Conservation (phyloP, 2,329 filamentous ascomycete species). For the Metarhizium brunneum region DNA sequence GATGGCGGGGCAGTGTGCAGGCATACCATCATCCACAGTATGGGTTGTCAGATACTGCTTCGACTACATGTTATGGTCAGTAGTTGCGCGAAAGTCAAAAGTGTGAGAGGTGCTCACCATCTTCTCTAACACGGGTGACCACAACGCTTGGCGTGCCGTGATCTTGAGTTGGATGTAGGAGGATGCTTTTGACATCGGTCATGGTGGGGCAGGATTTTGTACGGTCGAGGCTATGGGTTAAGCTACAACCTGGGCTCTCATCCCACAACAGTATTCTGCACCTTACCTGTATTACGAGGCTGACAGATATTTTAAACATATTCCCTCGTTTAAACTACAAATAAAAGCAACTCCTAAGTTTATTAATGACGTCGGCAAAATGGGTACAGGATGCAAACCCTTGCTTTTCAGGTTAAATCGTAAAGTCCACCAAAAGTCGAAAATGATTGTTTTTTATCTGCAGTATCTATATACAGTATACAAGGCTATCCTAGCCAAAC, state of each 20-base stretch:
- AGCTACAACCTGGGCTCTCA: not conserved
- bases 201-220: slow-evolving; percentile 7
- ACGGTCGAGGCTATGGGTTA: not conserved
- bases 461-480: slow-evolving; percentile 15
- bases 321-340: not conserved
- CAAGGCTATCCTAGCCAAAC: slow-evolving; percentile 23
- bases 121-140: not conserved
- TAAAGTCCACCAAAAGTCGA: not conserved
- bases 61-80: slow-evolving; percentile 47
- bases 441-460: slow-evolving; percentile 1
- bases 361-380: not conserved
- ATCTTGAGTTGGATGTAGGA: slow-evolving; percentile 4
- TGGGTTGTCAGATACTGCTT: slow-evolving; percentile 97
- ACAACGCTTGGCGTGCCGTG: not conserved
- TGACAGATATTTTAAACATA: not conserved
- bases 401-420: not conserved
- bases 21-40: slow-evolving; percentile 73
- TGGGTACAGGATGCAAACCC: not conserved
- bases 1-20: slow-evolving; percentile 16
- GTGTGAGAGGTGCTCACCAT: slow-evolving; percentile 16
- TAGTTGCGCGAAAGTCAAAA: not conserved
- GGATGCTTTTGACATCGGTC: slow-evolving; percentile 2
- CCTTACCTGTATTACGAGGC: not conserved
- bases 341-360: not conserved
- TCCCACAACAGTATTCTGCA: not conserved